phyloP scores from a whole-genome alignment of 1,284 basidiomycete genomes.

The Leccinum fuscescens region DNA sequence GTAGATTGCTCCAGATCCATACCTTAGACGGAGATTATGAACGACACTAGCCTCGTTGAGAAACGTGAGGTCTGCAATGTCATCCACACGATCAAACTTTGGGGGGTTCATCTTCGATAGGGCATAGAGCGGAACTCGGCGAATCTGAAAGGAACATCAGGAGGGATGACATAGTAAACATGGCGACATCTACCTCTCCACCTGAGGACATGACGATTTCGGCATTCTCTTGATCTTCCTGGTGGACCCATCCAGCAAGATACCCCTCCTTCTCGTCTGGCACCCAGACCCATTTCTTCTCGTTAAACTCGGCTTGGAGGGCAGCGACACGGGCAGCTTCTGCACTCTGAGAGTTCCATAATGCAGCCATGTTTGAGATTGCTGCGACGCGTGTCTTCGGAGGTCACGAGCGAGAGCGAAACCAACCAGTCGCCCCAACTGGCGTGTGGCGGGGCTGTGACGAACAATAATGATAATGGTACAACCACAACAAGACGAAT shows the following conservation, averaged over 20 bases:
- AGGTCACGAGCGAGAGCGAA: conserved; percentile 2
- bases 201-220: conserved; percentile 77
- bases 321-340: conserved; percentile 81
- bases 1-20: conserved; percentile 92
- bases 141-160: conserved; percentile 49
- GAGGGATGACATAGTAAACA: conserved; percentile 1
- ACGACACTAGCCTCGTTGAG: conserved; percentile 99
- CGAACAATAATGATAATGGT: not conserved
- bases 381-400: not conserved
- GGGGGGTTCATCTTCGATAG: conserved; percentile 97
- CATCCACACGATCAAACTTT: conserved; percentile 96
- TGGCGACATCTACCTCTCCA: conserved; percentile 58
- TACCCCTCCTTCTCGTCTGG: conserved; percentile 89
- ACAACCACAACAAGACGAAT: not conserved
- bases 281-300: conserved; percentile 98
- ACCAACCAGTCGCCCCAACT: not conserved
- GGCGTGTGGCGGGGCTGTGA: not conserved
- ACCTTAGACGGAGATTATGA: conserved; percentile 91
- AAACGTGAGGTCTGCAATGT: conserved; percentile 98
- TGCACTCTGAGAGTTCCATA: conserved; percentile 58
- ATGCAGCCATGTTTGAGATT: conserved; percentile 44
- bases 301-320: conserved; percentile 90
- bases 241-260: conserved; percentile 85
- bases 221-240: conserved; percentile 76
- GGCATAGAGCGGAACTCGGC: conserved; percentile 72